These are phyloP conservation scores for Nigrospora oryzae DNA, from an alignment of 2,329 filamentous ascomycete genomes.

Conservation along the genomic window DNA sequence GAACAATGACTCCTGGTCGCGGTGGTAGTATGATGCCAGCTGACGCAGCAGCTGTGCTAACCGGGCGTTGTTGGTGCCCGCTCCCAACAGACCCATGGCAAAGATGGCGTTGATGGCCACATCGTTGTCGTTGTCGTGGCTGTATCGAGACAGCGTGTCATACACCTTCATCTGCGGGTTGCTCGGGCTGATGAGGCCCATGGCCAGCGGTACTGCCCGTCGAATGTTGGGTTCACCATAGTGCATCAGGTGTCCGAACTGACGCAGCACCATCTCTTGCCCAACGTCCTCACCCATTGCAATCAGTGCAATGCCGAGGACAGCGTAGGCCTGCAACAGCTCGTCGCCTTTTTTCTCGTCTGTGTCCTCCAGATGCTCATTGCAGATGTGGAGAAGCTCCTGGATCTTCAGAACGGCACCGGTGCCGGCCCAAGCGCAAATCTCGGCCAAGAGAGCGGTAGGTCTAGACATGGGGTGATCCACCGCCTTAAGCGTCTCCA, in stretches of 20 bases:
- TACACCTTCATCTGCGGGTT: conserved; percentile 99
- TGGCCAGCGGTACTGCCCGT: conserved; percentile 88
- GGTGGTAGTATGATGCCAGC: conserved; percentile 95
- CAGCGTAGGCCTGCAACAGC: conserved; percentile 89
- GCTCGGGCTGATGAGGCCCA: conserved; percentile 93
- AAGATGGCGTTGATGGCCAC: conserved; percentile 98
- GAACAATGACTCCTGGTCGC: conserved; percentile 91
- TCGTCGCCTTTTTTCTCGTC: conserved; percentile 95
- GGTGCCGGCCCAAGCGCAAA: conserved; percentile 96
- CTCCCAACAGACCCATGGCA: conserved; percentile 94
- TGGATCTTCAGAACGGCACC: conserved; percentile 96
- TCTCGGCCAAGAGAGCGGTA: conserved; percentile 88
- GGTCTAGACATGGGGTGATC: conserved; percentile 96
- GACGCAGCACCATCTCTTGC: conserved; percentile 96
- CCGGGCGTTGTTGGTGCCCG: conserved; percentile 96
- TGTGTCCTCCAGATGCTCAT: conserved; percentile 90
- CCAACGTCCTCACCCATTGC: conserved; percentile 98
- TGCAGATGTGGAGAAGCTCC: conserved; percentile 94
- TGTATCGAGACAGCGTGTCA: conserved; percentile 94
- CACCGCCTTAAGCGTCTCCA: conserved; percentile 93
- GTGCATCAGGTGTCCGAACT: conserved; percentile 98
- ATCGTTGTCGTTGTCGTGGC: conserved; percentile 96
- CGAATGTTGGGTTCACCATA: conserved; percentile 97
- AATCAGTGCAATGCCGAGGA: conserved; percentile 86
- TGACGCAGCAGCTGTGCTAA: conserved; percentile 90